phyloP scores from a whole-genome alignment of 495 filamentous ascomycete genomes.

The Hypomontagnella submonticulosa region DNA sequence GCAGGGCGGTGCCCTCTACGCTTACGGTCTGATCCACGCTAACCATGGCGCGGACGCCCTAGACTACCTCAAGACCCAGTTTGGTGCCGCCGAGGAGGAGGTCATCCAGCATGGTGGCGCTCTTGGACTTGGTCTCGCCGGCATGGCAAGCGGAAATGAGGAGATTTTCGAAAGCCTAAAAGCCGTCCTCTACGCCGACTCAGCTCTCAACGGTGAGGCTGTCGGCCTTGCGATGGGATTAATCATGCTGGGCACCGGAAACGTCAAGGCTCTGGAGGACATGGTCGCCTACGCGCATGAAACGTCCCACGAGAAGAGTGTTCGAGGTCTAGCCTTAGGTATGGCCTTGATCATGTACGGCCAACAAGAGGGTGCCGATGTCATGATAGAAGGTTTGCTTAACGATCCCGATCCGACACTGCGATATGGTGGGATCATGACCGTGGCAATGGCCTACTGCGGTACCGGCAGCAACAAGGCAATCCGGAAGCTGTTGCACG shows the following conservation, averaged over 20 bases:
- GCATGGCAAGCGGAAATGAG: slow-evolving; percentile 93
- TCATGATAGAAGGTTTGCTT: slow-evolving; percentile 90
- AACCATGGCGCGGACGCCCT: slow-evolving; percentile 96
- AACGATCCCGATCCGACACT: slow-evolving; percentile 94
- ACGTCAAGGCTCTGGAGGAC: slow-evolving; percentile 87
- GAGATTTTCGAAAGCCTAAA: slow-evolving; percentile 93
- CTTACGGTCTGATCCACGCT: slow-evolving; percentile 94
- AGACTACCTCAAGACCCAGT: slow-evolving; percentile 86
- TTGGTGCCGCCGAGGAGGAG: slow-evolving; percentile 87
- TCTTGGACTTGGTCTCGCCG: slow-evolving; percentile 93
- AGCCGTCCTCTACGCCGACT: slow-evolving; percentile 87
- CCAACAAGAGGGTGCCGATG: slow-evolving; percentile 92
- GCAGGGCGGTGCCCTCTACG: slow-evolving; percentile 94
- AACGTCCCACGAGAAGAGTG: slow-evolving; percentile 98
- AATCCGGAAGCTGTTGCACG: slow-evolving; percentile 94
- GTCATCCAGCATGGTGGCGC: slow-evolving; percentile 98
- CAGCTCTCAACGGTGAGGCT: slow-evolving; percentile 95
- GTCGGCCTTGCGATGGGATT: slow-evolving; percentile 95
- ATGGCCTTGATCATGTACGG: slow-evolving; percentile 99
- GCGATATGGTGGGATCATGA: slow-evolving; percentile 98
- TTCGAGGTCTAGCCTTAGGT: slow-evolving; percentile 91
- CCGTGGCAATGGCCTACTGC: slow-evolving; percentile 97
- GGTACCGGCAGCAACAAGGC: slow-evolving; percentile 98
- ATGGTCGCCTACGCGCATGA: slow-evolving; percentile 99
- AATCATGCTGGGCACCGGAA: slow-evolving; percentile 96